Evolutionary conservation across 2,329 filamentous ascomycete genomes (phyloP).

Genomic region (Pleurostoma richardsiae): DNA sequence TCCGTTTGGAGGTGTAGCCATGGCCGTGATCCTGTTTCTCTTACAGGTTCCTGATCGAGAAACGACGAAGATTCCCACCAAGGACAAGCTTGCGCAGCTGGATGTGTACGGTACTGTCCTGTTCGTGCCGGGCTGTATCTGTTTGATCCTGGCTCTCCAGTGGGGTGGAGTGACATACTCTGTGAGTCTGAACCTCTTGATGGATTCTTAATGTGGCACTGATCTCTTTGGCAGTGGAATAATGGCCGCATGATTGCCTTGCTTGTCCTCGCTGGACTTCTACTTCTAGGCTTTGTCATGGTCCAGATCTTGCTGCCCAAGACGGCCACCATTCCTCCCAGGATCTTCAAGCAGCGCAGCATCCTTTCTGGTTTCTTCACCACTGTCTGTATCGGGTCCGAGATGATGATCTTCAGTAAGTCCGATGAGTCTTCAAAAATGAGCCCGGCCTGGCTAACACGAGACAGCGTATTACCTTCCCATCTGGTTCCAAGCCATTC

Average conservation of each 20-base stretch:
- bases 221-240: slow-evolving; percentile 14
- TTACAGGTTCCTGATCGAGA: slow-evolving; percentile 15
- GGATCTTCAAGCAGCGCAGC: slow-evolving; percentile 32
- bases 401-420: slow-evolving; percentile 26
- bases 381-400: slow-evolving; percentile 23
- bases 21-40: slow-evolving; percentile 16
- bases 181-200: not conserved
- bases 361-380: slow-evolving; percentile 25
- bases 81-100: slow-evolving; percentile 18
- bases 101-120: slow-evolving; percentile 18
- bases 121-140: slow-evolving; percentile 20
- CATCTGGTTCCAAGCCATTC: slow-evolving; percentile 40
- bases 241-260: slow-evolving; percentile 35
- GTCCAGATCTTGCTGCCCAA: slow-evolving; percentile 25
- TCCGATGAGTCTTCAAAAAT: not conserved
- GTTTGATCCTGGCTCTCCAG: slow-evolving; percentile 21
- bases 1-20: slow-evolving; percentile 22
- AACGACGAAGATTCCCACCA: slow-evolving; percentile 9
- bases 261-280: slow-evolving; percentile 28
- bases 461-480: slow-evolving; percentile 11
- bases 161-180: slow-evolving; percentile 26
- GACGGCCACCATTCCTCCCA: slow-evolving; percentile 31
- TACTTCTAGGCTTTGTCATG: slow-evolving; percentile 33
- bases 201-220: not conserved
- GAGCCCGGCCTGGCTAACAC: not conserved